Evolutionary conservation across 495 filamentous ascomycete species (phyloP).

Genomic region (Trypethelium eluteriae): DNA sequence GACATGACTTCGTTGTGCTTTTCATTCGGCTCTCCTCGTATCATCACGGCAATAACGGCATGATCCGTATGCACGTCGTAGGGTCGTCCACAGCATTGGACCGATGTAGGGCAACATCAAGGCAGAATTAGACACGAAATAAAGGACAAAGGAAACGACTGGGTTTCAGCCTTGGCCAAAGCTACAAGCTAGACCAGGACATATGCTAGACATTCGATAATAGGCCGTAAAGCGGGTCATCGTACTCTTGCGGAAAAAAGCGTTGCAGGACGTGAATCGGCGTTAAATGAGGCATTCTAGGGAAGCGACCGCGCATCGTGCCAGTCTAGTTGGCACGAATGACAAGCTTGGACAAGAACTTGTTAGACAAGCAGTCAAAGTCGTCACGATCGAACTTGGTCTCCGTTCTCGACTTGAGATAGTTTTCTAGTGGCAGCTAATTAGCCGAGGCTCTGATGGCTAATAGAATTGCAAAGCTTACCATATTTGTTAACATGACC

Average conservation of each 20-base stretch:
- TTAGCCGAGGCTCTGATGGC: slow-evolving; percentile 18
- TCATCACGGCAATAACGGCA: slow-evolving; percentile 3
- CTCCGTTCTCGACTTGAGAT: slow-evolving; percentile 49
- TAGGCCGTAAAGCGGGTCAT: neutral
- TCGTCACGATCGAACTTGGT: slow-evolving; percentile 78
- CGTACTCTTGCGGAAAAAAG: slow-evolving; percentile 5
- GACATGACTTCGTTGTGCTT: slow-evolving; percentile 3
- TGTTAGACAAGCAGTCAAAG: slow-evolving; percentile 90
- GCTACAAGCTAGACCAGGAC: neutral
- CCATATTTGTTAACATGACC: slow-evolving; percentile 83
- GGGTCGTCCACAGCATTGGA: slow-evolving; percentile 3
- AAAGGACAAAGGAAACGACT: neutral
- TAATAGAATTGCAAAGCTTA: slow-evolving; percentile 41
- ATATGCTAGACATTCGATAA: neutral
- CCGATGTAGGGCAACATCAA: neutral
- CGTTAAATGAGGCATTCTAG: slow-evolving; percentile 8
- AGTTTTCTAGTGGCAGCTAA: slow-evolving; percentile 43
- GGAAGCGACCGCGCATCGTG: neutral
- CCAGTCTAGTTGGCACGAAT: slow-evolving; percentile 72
- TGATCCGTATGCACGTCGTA: neutral
- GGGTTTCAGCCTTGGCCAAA: neutral
- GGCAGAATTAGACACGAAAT: neutral
- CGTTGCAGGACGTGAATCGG: neutral
- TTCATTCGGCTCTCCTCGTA: neutral
- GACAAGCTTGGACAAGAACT: slow-evolving; percentile 87